phyloP scores from a whole-genome alignment of 345 rosid genomes.

The Bruguiera sexangula region DNA sequence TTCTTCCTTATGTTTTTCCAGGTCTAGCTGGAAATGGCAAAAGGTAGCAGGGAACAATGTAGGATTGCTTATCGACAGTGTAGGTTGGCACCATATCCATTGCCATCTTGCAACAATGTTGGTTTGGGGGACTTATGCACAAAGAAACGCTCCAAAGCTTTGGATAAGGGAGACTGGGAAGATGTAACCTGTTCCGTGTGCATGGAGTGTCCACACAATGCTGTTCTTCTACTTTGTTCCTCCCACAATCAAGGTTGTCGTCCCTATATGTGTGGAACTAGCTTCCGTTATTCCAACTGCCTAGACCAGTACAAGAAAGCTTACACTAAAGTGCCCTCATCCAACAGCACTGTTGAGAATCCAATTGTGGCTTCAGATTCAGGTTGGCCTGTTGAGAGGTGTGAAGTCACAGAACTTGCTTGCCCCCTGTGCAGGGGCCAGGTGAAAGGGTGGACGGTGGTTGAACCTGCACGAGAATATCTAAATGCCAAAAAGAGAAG shows the following conservation, averaged over 20 bases:
- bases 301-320: slow-evolving; percentile 91
- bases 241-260: slow-evolving; percentile 97
- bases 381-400: slow-evolving; percentile 38
- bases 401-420: slow-evolving; percentile 57
- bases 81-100: slow-evolving; percentile 52
- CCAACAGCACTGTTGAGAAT: slow-evolving; percentile 30
- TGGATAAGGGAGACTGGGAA: slow-evolving; percentile 80
- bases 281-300: slow-evolving; percentile 91
- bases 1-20: slow-evolving; percentile 1
- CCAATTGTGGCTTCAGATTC: slow-evolving; percentile 31
- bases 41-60: slow-evolving; percentile 55
- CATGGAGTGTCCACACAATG: slow-evolving; percentile 97
- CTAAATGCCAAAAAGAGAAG: slow-evolving; percentile 71
- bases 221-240: slow-evolving; percentile 95
- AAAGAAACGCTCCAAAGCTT: slow-evolving; percentile 43
- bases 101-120: slow-evolving; percentile 32
- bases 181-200: slow-evolving; percentile 88
- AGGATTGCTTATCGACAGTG: slow-evolving; percentile 47
- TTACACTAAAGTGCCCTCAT: slow-evolving; percentile 51
- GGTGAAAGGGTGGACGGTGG: slow-evolving; percentile 97
- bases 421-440: slow-evolving; percentile 98
- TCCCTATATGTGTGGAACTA: slow-evolving; percentile 98
- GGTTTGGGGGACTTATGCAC: slow-evolving; percentile 35
- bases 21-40: slow-evolving; percentile 47
- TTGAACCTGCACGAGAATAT: slow-evolving; percentile 75